Conservation (phyloP, 805 yeast species). For the Metschnikowia colocasiae region DNA sequence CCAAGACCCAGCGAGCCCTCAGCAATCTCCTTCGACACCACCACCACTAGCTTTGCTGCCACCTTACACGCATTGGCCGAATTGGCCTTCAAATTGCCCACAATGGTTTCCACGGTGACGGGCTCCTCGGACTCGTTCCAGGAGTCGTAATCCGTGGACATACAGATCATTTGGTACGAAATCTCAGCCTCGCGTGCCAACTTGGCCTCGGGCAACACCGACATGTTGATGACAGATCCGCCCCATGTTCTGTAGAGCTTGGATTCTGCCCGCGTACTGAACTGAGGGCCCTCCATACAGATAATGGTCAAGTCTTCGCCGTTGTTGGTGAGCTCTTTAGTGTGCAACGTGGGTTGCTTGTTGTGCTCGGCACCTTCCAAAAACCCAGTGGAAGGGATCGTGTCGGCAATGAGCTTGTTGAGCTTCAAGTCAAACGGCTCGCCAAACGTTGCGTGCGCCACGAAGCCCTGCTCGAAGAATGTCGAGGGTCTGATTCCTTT, state of each 20-base stretch:
- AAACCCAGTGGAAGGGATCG: slow-evolving; percentile 41
- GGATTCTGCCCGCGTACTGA: slow-evolving; percentile 95
- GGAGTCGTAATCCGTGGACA: slow-evolving; percentile 98
- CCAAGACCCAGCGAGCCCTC: slow-evolving; percentile 57
- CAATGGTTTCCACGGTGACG: slow-evolving; percentile 96
- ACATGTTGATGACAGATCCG: slow-evolving; percentile 95
- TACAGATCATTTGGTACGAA: slow-evolving; percentile 95
- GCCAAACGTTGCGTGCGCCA: slow-evolving; percentile 96
- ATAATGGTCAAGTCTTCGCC: slow-evolving; percentile 76
- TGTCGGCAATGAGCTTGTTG: slow-evolving; percentile 58
- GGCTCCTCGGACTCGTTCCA: slow-evolving; percentile 96
- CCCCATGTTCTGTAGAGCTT: slow-evolving; percentile 82
- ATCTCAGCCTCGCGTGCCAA: slow-evolving; percentile 97
- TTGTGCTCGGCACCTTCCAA: slow-evolving; percentile 49
- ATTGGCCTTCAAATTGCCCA: slow-evolving; percentile 85
- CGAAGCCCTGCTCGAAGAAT: slow-evolving; percentile 87
- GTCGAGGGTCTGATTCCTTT: slow-evolving; percentile 91
- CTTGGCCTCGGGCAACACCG: slow-evolving; percentile 94
- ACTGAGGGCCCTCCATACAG: slow-evolving; percentile 99
- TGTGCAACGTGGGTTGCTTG: slow-evolving; percentile 51
- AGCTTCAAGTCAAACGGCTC: slow-evolving; percentile 87
- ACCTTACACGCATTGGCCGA: slow-evolving; percentile 78
- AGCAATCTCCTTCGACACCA: slow-evolving; percentile 58
- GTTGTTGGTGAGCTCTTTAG: slow-evolving; percentile 52
- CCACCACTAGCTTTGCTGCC: slow-evolving; percentile 65